Evolutionary conservation across 257 asterid genomes (phyloP).

Genomic region (Petrea volubilis): DNA sequence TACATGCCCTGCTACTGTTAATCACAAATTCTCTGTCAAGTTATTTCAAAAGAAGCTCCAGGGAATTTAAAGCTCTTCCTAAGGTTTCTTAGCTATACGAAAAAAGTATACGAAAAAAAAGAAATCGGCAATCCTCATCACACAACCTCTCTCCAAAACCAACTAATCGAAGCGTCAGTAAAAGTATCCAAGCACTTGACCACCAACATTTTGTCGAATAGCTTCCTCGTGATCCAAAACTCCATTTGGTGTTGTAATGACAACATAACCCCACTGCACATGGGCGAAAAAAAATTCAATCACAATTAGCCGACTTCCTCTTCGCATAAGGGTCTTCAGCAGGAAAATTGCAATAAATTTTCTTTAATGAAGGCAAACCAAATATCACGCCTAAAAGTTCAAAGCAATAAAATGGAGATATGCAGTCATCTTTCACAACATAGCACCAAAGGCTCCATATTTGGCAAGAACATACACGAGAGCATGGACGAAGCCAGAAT

Average conservation of each 20-base stretch:
- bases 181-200: conserved; percentile 95
- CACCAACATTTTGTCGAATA: conserved; percentile 78
- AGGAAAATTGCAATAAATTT: background rate
- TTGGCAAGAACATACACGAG: background rate
- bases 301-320: background rate
- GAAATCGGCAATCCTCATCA: background rate
- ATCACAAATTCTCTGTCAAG: conserved; percentile 8
- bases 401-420: background rate
- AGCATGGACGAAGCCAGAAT: too few species aligned
- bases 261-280: conserved; percentile 95
- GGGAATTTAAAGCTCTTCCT: background rate
- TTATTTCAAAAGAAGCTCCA: conserved; percentile 21
- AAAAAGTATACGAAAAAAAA: conserved; percentile 9
- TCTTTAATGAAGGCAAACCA: background rate
- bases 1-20: conserved; percentile 1
- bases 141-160: conserved; percentile 20
- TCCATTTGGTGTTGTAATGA: conserved; percentile 93
- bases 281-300: background rate
- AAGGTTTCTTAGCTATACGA: conserved; percentile 18
- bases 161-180: conserved; percentile 38
- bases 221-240: conserved; percentile 97
- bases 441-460: background rate
- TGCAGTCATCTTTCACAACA: background rate
- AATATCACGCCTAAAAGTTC: background rate
- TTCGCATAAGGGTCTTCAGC: background rate